Base-by-base conservation (phyloP, 129 eudicot genomes). In the Saussurea involucrata region DNA sequence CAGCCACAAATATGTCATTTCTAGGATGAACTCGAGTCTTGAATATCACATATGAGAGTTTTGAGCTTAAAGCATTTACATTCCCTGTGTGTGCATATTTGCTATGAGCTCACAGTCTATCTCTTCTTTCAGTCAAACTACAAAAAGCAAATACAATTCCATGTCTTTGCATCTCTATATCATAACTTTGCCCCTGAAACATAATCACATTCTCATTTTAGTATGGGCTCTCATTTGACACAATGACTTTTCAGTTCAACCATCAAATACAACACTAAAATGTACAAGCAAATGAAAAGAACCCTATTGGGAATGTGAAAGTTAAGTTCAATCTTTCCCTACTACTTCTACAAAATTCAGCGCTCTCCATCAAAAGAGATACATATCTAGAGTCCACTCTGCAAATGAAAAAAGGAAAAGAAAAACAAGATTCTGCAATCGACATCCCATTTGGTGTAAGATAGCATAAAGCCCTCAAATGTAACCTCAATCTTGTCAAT, bases 121-220 rank as follows among this genome's bases (percentile, higher is more conserved):
- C 71, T 76, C 80, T 29, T 79, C 81, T 63, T 63, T 76, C 37
- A 33, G 61, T 63, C 61, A 49, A 37, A 37, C 68, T 76, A 65
- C 66, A 69, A 66, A 69, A 67, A 72, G 13, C 75, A 68, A 75
- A 63, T 31, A 21, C 75, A 53, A 66, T 13, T 58, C 73, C 75
- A 80, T 55, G 75, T 82, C 71, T 82, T 72, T 40, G 72, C 74
- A 24, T 57, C 89, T 66, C 83, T 79, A 86, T 75, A 86, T 86
- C 86, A 82, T 75, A 73, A 80, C 87, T 79, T 86, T 86, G 85
- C 60, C 72, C 89, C 89, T 86, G 89, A 75, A 86, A 86, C 77
- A 86, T n/a, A 79, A 74, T 58, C 81, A 74, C 15, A 63, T 73
- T 69, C 68, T 61, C 61, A 68, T 69, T 69, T 81, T 77, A 81